A percentile compares a stretch with the other conserved stretches of the same genome.
phyloP scores from a whole-genome alignment of 2,329 filamentous ascomycete genomes.

The Shiraia sp. region DNA sequence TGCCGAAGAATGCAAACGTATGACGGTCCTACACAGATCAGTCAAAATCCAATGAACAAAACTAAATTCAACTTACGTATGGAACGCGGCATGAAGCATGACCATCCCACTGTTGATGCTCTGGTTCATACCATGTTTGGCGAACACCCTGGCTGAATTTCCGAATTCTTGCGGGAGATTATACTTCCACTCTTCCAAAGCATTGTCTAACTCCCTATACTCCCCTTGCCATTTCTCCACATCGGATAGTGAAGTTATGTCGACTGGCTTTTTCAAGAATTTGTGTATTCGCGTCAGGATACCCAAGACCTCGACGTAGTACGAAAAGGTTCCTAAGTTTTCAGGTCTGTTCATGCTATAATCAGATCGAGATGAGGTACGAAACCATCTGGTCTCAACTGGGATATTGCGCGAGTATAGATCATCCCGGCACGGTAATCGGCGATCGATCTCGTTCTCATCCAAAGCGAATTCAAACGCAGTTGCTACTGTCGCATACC shows the following conservation, averaged over 20 bases:
- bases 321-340: conserved; percentile 84
- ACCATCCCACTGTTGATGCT: conserved; percentile 81
- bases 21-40: conserved; percentile 65
- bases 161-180: conserved; percentile 81
- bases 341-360: conserved; percentile 71
- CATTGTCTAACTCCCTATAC: conserved; percentile 82
- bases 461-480: conserved; percentile 90
- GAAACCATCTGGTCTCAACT: conserved; percentile 85
- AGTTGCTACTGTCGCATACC: conserved; percentile 87
- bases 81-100: conserved; percentile 88
- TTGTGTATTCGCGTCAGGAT: conserved; percentile 86
- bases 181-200: conserved; percentile 81
- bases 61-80: conserved; percentile 62
- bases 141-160: conserved; percentile 77
- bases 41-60: neutral
- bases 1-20: conserved; percentile 87
- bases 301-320: conserved; percentile 87
- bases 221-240: conserved; percentile 88
- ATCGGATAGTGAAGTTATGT: conserved; percentile 81
- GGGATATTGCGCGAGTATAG: conserved; percentile 81
- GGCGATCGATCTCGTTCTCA: conserved; percentile 87
- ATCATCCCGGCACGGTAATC: conserved; percentile 84
- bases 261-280: conserved; percentile 85
- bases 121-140: conserved; percentile 63
- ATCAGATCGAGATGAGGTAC: conserved; percentile 54